These are phyloP conservation scores for Eutrema salsugineum DNA, from an alignment of 441 rosid species.

Conservation along the genomic window DNA sequence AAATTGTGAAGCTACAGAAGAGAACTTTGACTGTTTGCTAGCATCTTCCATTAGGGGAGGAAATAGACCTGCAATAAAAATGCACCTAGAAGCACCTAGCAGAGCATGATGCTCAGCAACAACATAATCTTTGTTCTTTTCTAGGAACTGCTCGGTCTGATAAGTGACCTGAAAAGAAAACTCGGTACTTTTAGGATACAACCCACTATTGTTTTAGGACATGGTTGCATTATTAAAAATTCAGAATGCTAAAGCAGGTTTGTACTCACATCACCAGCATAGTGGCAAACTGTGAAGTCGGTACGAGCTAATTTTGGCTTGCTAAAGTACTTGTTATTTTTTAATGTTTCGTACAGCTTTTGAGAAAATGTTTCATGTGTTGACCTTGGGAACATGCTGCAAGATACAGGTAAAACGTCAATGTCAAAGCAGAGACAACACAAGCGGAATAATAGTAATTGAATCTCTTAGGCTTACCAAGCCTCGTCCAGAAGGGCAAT, in stretches of 20 bases:
- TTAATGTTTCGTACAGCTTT: constrained; percentile 80
- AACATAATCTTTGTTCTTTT: constrained; percentile 90
- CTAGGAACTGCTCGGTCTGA: constrained; percentile 82
- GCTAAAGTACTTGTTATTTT: constrained; percentile 65
- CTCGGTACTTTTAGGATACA: constrained; percentile 6
- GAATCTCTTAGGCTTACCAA: constrained; percentile 53
- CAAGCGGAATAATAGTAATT: constrained; percentile 18
- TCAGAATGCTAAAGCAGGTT: constrained; percentile 6
- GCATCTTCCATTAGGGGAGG: constrained; percentile 61
- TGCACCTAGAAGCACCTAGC: constrained; percentile 70
- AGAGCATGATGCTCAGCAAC: constrained; percentile 91
- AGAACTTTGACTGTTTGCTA: constrained; percentile 75
- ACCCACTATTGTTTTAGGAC: neutral
- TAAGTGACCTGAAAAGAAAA: constrained; percentile 70
- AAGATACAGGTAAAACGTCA: constrained; percentile 24
- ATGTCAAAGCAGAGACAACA: neutral
- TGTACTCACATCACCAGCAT: constrained; percentile 87
- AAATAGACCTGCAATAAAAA: constrained; percentile 72
- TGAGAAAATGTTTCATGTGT: constrained; percentile 89
- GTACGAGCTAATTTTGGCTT: constrained; percentile 84
- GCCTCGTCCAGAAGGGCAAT: constrained; percentile 95
- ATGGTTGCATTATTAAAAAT: neutral
- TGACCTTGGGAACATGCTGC: constrained; percentile 90
- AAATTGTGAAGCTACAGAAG: constrained; percentile 85
- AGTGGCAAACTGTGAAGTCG: constrained; percentile 87